Evolutionary conservation across 2,329 filamentous ascomycete species (phyloP).

Genomic region (Monosporascus sp.): DNA sequence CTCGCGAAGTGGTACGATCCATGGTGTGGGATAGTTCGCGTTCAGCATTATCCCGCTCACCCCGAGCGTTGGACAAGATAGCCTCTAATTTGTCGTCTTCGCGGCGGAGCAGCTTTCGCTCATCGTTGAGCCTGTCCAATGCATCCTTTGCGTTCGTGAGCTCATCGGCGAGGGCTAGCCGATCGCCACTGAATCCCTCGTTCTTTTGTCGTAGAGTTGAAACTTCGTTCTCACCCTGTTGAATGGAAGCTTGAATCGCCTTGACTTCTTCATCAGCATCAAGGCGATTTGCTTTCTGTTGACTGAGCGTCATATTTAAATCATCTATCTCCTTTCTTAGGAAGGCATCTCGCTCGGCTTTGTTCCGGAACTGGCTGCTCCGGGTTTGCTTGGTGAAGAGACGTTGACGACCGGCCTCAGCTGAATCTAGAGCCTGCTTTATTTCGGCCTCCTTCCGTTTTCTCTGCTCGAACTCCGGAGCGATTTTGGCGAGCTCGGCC

Average conservation of each 20-base stretch:
- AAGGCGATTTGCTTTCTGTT: conserved; percentile 77
- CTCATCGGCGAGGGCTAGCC: conserved; percentile 66
- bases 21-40: conserved; percentile 75
- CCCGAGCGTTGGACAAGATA: conserved; percentile 66
- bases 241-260: conserved; percentile 65
- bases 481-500: conserved; percentile 65
- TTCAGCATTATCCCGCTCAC: conserved; percentile 74
- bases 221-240: conserved; percentile 67
- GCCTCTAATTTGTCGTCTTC: conserved; percentile 85
- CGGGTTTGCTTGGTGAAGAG: conserved; percentile 90
- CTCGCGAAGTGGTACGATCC: conserved; percentile 81
- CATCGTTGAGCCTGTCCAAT: conserved; percentile 74
- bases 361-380: conserved; percentile 80
- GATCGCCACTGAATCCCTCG: conserved; percentile 71
- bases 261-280: conserved; percentile 80
- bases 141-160: conserved; percentile 73
- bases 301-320: conserved; percentile 68
- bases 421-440: conserved; percentile 67
- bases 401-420: conserved; percentile 68
- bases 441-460: conserved; percentile 68
- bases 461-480: conserved; percentile 69
- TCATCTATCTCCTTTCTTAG: conserved; percentile 76
- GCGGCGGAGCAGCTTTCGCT: conserved; percentile 80
- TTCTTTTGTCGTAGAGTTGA: conserved; percentile 64
- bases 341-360: conserved; percentile 81